A percentile compares a stretch with the other conserved stretches of the same genome.
Evolutionary conservation across 2,329 filamentous ascomycete species (phyloP).

Genomic region (Fusarium buharicum): DNA sequence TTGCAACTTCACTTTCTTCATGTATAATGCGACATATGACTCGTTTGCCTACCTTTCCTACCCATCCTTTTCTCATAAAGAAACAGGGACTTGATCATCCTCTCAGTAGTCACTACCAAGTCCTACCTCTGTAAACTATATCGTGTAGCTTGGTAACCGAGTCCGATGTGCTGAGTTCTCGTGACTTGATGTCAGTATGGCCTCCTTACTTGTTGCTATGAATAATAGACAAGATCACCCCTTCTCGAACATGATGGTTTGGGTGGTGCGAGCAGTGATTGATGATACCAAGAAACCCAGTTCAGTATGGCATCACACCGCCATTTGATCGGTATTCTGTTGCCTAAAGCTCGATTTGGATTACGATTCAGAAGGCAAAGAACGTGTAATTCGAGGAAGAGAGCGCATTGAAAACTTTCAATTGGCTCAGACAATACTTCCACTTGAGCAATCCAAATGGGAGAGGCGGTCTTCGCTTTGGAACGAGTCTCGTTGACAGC

Average conservation of each 20-base stretch:
- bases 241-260: background rate
- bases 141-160: background rate
- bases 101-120: background rate
- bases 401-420: background rate
- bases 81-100: background rate
- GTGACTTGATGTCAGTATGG: background rate
- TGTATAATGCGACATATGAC: background rate
- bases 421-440: background rate
- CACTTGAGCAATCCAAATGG: background rate
- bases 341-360: background rate
- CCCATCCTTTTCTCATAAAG: background rate
- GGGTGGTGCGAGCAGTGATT: background rate
- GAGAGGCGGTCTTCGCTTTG: too few species aligned
- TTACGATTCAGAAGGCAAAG: background rate
- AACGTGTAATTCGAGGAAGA: background rate
- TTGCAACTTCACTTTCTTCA: background rate
- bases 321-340: background rate
- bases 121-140: background rate
- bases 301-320: slow-evolving; percentile 6
- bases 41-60: background rate
- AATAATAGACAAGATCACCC: background rate
- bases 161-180: background rate
- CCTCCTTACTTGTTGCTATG: background rate
- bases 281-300: background rate
- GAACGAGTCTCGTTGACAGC: too few species aligned